Evolutionary conservation across 129 eudicot species (phyloP).

Genomic region (Lactuca saligna): DNA sequence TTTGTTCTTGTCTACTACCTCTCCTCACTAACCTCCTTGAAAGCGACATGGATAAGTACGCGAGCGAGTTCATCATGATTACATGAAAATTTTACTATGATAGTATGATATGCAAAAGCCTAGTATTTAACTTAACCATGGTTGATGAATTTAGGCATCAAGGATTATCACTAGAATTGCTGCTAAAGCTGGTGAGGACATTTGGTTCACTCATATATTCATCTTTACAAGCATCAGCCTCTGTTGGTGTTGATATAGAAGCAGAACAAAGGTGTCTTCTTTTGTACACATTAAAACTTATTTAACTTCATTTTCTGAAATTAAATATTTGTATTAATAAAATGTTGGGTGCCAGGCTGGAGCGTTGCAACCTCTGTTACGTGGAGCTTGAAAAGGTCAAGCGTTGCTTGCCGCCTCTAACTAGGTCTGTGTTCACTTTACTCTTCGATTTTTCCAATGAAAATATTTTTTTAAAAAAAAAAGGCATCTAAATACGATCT

Average conservation of each 20-base stretch:
- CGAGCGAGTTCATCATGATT: background rate
- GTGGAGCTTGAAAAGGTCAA: slow-evolving; percentile 89
- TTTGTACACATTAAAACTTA: background rate
- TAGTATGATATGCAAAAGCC: background rate
- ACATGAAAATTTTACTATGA: background rate
- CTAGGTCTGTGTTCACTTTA: slow-evolving; percentile 47
- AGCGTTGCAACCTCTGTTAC: slow-evolving; percentile 82
- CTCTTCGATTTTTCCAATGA: background rate
- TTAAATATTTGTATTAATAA: background rate
- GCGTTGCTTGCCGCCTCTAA: slow-evolving; percentile 52
- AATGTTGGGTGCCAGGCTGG: slow-evolving; percentile 50
- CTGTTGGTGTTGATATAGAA: slow-evolving; percentile 97
- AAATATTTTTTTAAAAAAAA: background rate
- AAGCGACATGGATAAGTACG: slow-evolving; percentile 85
- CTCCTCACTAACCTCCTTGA: slow-evolving; percentile 71
- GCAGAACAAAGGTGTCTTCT: slow-evolving; percentile 82
- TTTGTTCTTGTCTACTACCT: slow-evolving; percentile 77
- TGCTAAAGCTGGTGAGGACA: slow-evolving; percentile 77
- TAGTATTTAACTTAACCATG: background rate
- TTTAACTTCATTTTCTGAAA: slow-evolving; percentile 1
- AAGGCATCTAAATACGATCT: background rate
- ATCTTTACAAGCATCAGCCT: slow-evolving; percentile 69
- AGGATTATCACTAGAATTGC: slow-evolving; percentile 72
- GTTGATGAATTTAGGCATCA: slow-evolving; percentile 50
- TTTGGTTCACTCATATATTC: slow-evolving; percentile 91